Evolutionary conservation across 495 filamentous ascomycete species (phyloP).

Genomic region (Pyrenula aspistea): DNA sequence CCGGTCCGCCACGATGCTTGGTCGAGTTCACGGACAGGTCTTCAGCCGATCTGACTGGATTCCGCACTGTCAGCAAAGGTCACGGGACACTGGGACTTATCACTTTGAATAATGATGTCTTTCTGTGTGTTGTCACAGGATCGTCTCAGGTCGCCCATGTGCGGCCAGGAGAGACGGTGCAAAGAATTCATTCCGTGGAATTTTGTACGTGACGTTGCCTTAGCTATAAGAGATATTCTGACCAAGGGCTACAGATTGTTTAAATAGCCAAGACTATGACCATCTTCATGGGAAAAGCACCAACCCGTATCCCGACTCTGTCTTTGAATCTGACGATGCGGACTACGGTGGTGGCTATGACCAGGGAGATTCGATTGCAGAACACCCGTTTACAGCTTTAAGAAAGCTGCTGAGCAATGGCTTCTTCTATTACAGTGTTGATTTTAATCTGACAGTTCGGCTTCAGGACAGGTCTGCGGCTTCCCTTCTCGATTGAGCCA

Average conservation of each 20-base stretch:
- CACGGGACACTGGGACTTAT: slow-evolving; percentile 86
- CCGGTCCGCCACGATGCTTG: slow-evolving; percentile 51
- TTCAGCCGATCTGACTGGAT: slow-evolving; percentile 57
- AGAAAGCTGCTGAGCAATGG: slow-evolving; percentile 87
- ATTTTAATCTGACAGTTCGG: slow-evolving; percentile 92
- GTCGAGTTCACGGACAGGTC: slow-evolving; percentile 68
- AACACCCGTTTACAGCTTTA: slow-evolving; percentile 80
- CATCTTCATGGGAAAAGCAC: slow-evolving; percentile 40
- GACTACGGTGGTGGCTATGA: slow-evolving; percentile 46
- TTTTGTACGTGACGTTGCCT: slow-evolving; percentile 47
- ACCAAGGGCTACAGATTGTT: slow-evolving; percentile 44
- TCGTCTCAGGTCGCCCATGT: slow-evolving; percentile 69
- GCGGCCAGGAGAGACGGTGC: slow-evolving; percentile 75
- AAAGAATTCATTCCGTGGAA: slow-evolving; percentile 75
- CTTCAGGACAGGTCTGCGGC: slow-evolving; percentile 70
- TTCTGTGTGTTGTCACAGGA: slow-evolving; percentile 79
- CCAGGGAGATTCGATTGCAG: slow-evolving; percentile 51
- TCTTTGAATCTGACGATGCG: slow-evolving; percentile 33
- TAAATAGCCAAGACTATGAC: slow-evolving; percentile 78
- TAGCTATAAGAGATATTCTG: slow-evolving; percentile 1
- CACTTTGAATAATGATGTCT: slow-evolving; percentile 74
- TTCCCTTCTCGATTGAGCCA: slow-evolving; percentile 14
- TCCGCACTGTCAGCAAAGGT: slow-evolving; percentile 62
- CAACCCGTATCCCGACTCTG: slow-evolving; percentile 44
- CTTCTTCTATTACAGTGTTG: slow-evolving; percentile 95